Evolutionary conservation across 73 alveolate species (phyloP).

Genomic region (Paramecium octaurelia): DNA sequence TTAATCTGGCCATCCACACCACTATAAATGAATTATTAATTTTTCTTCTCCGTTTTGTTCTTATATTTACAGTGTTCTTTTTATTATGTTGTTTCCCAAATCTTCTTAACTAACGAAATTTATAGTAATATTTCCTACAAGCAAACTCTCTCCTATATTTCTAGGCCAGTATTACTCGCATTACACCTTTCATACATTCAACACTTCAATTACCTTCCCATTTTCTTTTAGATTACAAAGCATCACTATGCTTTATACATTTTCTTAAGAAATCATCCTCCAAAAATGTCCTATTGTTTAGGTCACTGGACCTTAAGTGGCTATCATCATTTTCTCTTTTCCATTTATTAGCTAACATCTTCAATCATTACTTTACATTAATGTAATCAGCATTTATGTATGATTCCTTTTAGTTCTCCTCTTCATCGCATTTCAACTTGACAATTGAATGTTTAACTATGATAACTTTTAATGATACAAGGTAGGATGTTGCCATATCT

Average conservation of each 20-base stretch:
- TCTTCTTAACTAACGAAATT: constrained; percentile 69
- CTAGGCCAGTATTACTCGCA: constrained; percentile 92
- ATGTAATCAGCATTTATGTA: constrained; percentile 82
- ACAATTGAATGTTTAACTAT: constrained; percentile 54
- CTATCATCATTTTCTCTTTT: constrained; percentile 76
- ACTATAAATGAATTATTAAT: constrained; percentile 70
- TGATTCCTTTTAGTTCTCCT: constrained; percentile 48
- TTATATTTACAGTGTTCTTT: constrained; percentile 69
- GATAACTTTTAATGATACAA: constrained; percentile 15
- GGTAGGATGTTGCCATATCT: constrained; percentile 78
- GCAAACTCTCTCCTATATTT: constrained; percentile 57
- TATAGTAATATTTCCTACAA: constrained; percentile 58
- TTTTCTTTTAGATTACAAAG: constrained; percentile 82
- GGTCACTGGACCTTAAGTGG: constrained; percentile 93
- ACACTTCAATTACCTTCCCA: constrained; percentile 61
- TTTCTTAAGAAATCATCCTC: constrained; percentile 92
- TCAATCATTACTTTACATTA: constrained; percentile 49
- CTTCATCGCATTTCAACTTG: constrained; percentile 31
- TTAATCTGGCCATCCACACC: constrained; percentile 94
- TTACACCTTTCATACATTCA: constrained; percentile 54
- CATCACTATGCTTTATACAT: constrained; percentile 83
- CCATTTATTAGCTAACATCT: constrained; percentile 28
- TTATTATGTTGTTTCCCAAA: constrained; percentile 67
- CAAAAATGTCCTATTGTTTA: constrained; percentile 88
- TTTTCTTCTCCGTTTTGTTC: constrained; percentile 67